These are phyloP conservation scores for Colletotrichum lindemuthianum DNA, from an alignment of 2,329 filamentous ascomycete genomes.

Conservation along the genomic window DNA sequence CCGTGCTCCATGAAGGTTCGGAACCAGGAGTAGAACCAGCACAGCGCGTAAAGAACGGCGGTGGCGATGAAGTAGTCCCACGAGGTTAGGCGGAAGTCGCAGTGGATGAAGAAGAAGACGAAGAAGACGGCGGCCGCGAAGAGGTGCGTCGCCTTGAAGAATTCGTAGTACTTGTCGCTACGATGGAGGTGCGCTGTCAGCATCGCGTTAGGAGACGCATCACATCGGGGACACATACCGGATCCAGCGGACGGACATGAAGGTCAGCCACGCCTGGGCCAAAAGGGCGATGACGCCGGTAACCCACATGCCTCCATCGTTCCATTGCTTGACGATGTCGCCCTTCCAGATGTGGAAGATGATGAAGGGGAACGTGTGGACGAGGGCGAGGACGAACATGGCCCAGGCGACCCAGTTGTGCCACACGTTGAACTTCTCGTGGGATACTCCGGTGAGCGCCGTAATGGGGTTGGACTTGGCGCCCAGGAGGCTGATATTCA, in stretches of 20 bases:
- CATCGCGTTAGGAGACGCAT: neutral
- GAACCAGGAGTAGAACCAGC: constrained; percentile 52
- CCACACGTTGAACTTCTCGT: constrained; percentile 67
- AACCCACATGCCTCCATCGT: constrained; percentile 59
- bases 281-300: constrained; percentile 65
- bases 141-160: constrained; percentile 68
- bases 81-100: constrained; percentile 63
- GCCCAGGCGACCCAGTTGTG: constrained; percentile 65
- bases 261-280: constrained; percentile 64
- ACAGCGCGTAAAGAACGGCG: constrained; percentile 46
- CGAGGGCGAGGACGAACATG: constrained; percentile 64
- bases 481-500: constrained; percentile 50
- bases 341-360: constrained; percentile 59
- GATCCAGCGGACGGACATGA: constrained; percentile 60
- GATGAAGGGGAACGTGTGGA: constrained; percentile 71
- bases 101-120: constrained; percentile 70
- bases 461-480: constrained; percentile 68
- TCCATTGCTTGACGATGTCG: constrained; percentile 58
- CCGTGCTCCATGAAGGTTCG: constrained; percentile 51
- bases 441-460: constrained; percentile 62
- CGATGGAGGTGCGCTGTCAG: neutral
- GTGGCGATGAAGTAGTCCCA: constrained; percentile 72
- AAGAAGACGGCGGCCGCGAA: constrained; percentile 63
- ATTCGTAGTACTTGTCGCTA: constrained; percentile 66
- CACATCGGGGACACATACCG: constrained; percentile 47